Evolutionary conservation across 192 early-diverging fungal species (phyloP), one percentile per base, ranked within the genome.

Genomic region (Phlyctochytrium arcticum): DNA sequence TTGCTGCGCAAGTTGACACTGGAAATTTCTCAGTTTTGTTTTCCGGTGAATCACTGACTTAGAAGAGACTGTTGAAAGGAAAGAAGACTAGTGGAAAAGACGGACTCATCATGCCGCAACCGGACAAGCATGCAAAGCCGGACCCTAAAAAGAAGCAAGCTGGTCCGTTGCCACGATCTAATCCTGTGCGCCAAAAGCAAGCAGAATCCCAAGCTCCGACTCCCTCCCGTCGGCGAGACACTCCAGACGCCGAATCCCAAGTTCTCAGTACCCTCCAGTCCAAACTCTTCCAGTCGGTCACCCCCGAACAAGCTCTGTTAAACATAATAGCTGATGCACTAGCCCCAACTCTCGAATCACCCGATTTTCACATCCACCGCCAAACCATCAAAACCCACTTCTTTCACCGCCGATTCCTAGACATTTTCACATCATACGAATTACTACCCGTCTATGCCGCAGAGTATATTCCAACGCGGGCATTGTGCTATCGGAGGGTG

Each of bases 391-490:
- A 95, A 69, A 72, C 81, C 3, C 81, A 78, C n/a, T 97, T 97
- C 62, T 85, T 82, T 34, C 75, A 82, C 21, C 85, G 95, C 59
- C 86, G 95, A 63, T 97, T 89, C 72, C 75, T 82, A 48, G 83
- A 80, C 1, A 91, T 97, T 27, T 97, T 97, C 68, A 84, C 81
- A 9, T 79, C 89, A 39, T 79, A 86, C 5, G 62, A 51, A 24
- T 88, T 90, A 42, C 68, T 95, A 6, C 80, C 88, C 5, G 86
- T 91, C 0, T 98, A 98, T 62, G 84, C 88, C n/a, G 89, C 92
- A 6, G 85, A 88, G 35, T 98, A 98, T 74, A 84, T 88, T 27
- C 89, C 92, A 1, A 85, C 87, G 5, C 85, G 95, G 19, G 85
- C 93, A 3, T 65, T 98, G 19, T 92, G 91, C 66, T 98, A 95